These are phyloP conservation scores for Myxozyma lipomycoides DNA, from an alignment of 805 yeast genomes.

Conservation along the genomic window DNA sequence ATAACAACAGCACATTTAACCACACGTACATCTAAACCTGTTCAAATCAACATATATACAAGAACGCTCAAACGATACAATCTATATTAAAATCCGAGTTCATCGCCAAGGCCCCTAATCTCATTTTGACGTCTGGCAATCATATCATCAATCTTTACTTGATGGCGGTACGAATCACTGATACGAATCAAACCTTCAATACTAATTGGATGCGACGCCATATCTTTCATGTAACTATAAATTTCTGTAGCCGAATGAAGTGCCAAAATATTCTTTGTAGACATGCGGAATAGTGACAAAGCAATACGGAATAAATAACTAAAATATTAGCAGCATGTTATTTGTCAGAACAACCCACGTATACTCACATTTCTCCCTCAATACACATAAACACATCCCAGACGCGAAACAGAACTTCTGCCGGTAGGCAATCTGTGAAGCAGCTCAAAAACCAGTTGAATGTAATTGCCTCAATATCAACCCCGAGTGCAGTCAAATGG, in stretches of 20 bases:
- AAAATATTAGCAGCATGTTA: not conserved
- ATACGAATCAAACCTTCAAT: slow-evolving; percentile 33
- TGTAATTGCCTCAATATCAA: slow-evolving; percentile 49
- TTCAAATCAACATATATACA: too few species aligned
- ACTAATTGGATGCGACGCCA: slow-evolving; percentile 32
- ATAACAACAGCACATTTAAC: too few species aligned
- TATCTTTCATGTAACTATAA: slow-evolving; percentile 35
- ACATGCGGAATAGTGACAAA: slow-evolving; percentile 34
- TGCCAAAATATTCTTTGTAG: slow-evolving; percentile 29
- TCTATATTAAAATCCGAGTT: slow-evolving; percentile 32
- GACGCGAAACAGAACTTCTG: slow-evolving; percentile 50
- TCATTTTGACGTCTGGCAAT: slow-evolving; percentile 25
- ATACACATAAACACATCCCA: slow-evolving; percentile 49
- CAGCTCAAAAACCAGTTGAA: slow-evolving; percentile 57
- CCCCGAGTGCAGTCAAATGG: slow-evolving; percentile 40
- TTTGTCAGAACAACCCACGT: slow-evolving; percentile 31
- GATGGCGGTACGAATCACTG: slow-evolving; percentile 29
- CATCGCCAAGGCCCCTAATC: slow-evolving; percentile 20
- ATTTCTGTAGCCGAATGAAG: slow-evolving; percentile 34
- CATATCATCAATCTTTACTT: slow-evolving; percentile 30
- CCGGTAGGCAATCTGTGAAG: slow-evolving; percentile 50
- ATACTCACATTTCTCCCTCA: slow-evolving; percentile 38
- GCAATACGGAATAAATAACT: slow-evolving; percentile 36
- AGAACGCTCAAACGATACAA: too few species aligned
- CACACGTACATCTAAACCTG: too few species aligned